These are phyloP conservation scores for Diaporthe amygdali DNA, from an alignment of 2,329 filamentous ascomycete genomes.

Conservation along the genomic window DNA sequence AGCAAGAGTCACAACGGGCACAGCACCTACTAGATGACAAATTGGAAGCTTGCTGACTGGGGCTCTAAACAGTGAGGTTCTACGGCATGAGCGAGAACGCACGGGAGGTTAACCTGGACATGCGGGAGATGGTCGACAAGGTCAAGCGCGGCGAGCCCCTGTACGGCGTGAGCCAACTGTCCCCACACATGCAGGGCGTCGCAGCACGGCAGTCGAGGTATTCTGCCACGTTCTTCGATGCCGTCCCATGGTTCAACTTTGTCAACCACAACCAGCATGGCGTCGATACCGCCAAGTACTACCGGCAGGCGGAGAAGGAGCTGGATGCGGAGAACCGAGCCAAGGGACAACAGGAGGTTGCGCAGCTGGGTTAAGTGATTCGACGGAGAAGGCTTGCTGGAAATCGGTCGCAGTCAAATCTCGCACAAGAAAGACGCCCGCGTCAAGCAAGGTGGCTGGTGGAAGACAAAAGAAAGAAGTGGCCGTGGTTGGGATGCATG, in stretches of 20 bases:
- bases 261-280: slow-evolving; percentile 97
- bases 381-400: too few species aligned
- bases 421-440: background rate
- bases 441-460: too few species aligned
- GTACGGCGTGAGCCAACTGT: slow-evolving; percentile 81
- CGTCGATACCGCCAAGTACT: slow-evolving; percentile 98
- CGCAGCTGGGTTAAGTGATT: slow-evolving; percentile 13
- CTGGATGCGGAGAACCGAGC: slow-evolving; percentile 73
- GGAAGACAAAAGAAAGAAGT: background rate
- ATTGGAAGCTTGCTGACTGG: slow-evolving; percentile 8
- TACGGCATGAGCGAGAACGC: slow-evolving; percentile 94
- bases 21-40: too few species aligned
- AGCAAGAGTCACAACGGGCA: background rate
- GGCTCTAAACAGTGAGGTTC: slow-evolving; percentile 74
- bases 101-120: slow-evolving; percentile 92
- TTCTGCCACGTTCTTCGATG: slow-evolving; percentile 80
- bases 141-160: slow-evolving; percentile 91
- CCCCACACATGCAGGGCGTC: slow-evolving; percentile 91
- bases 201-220: slow-evolving; percentile 93
- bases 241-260: slow-evolving; percentile 97
- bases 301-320: slow-evolving; percentile 91
- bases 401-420: background rate
- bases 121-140: slow-evolving; percentile 96
- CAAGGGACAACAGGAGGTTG: slow-evolving; percentile 19
- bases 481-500: background rate